A percentile compares a stretch with the other conserved stretches of the same genome.
Evolutionary conservation across 2,329 filamentous ascomycete genomes (phyloP).

Genomic region (Botryotinia narcissicola): DNA sequence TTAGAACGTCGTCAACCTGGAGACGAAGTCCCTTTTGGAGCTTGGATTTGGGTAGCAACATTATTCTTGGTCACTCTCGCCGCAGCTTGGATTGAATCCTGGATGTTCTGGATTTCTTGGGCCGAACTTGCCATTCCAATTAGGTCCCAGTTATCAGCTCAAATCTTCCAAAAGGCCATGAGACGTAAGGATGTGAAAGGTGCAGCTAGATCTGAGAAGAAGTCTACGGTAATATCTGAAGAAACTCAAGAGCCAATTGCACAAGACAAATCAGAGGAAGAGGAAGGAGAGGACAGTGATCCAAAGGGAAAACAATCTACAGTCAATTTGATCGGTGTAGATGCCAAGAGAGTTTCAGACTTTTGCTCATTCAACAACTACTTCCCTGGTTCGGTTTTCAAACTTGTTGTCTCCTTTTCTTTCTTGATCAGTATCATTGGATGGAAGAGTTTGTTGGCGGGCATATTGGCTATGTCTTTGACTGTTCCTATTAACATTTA

Average conservation of each 20-base stretch:
- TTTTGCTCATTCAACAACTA: slow-evolving; percentile 66
- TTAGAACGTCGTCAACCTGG: slow-evolving; percentile 56
- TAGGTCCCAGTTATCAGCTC: slow-evolving; percentile 65
- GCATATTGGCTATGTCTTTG: slow-evolving; percentile 61
- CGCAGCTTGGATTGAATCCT: slow-evolving; percentile 58
- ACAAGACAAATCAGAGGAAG: slow-evolving; percentile 37
- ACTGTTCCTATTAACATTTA: slow-evolving; percentile 68
- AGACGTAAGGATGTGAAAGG: slow-evolving; percentile 74
- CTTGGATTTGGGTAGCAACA: slow-evolving; percentile 67
- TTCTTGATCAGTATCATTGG: slow-evolving; percentile 71
- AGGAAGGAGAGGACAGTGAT: slow-evolving; percentile 46
- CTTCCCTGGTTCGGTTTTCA: slow-evolving; percentile 60
- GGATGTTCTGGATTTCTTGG: slow-evolving; percentile 65
- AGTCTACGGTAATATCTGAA: slow-evolving; percentile 30
- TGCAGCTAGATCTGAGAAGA: slow-evolving; percentile 47
- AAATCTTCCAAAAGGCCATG: slow-evolving; percentile 76
- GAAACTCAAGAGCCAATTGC: slow-evolving; percentile 30
- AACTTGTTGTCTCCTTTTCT: slow-evolving; percentile 61
- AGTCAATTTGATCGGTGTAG: slow-evolving; percentile 77
- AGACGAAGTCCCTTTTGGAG: slow-evolving; percentile 48
- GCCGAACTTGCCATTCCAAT: slow-evolving; percentile 63
- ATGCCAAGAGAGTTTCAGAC: slow-evolving; percentile 65
- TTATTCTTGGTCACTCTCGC: slow-evolving; percentile 59
- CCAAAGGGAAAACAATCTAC: slow-evolving; percentile 66
- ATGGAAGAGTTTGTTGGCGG: slow-evolving; percentile 65